Percentiles rank a stretch among this genome's conserved stretches.
phyloP scores from a whole-genome alignment of 2,329 filamentous ascomycete genomes.

The Hymenoscyphus salicellus region DNA sequence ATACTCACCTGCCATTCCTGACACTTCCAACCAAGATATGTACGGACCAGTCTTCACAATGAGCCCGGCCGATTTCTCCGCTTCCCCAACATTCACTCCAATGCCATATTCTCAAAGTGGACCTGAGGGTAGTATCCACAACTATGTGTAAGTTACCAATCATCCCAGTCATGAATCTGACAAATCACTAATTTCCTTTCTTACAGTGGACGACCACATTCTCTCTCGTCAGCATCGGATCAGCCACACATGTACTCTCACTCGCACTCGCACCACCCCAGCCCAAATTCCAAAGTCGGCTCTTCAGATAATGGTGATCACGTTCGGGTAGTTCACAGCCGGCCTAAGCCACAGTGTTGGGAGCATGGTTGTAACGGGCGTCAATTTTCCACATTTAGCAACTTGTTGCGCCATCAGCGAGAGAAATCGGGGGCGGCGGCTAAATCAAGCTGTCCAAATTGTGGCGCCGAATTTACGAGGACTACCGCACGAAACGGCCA shows the following conservation, averaged over 20 bases:
- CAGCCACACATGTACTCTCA: conserved; percentile 31
- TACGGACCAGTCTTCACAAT: conserved; percentile 34
- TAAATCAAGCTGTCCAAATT: conserved; percentile 86
- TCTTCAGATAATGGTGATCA: conserved; percentile 43
- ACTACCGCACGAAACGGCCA: conserved; percentile 88
- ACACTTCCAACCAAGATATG: conserved; percentile 23
- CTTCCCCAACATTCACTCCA: conserved; percentile 26
- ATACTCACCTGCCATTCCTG: conserved; percentile 31
- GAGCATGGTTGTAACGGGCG: conserved; percentile 95
- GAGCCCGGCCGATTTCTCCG: conserved; percentile 18
- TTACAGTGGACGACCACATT: conserved; percentile 29
- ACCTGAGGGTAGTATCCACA: conserved; percentile 26
- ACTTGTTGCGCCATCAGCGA: conserved; percentile 84
- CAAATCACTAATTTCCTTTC: conserved; percentile 9
- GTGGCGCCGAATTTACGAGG: conserved; percentile 88
- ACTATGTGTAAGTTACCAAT: conserved; percentile 25
- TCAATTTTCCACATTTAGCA: conserved; percentile 95
- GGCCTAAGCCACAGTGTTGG: conserved; percentile 95
- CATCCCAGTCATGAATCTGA: not conserved
- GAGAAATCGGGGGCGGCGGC: conserved; percentile 90
- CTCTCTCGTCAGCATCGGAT: conserved; percentile 33
- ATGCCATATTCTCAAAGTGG: conserved; percentile 30
- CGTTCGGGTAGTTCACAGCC: conserved; percentile 69
- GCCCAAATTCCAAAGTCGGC: conserved; percentile 41
- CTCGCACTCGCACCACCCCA: conserved; percentile 32